Evolutionary conservation across 306 rosid genomes (phyloP).

Genomic region (Pterocarpus santalinus): DNA sequence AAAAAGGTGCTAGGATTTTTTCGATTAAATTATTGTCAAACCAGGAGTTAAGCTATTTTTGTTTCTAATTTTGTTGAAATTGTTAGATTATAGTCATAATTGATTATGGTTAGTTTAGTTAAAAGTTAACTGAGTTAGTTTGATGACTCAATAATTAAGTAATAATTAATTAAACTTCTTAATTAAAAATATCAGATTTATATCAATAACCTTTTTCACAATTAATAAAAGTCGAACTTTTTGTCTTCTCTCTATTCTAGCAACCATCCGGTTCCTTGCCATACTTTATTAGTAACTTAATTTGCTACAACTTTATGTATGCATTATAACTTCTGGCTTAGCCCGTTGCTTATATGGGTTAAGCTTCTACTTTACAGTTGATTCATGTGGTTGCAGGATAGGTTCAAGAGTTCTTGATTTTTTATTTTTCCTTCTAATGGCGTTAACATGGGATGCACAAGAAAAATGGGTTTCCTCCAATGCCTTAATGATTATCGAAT

Average conservation of each 20-base stretch:
- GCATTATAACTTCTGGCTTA: too few species aligned
- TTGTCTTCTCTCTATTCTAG: not conserved
- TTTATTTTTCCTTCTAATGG: not conserved
- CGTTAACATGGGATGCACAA: not conserved
- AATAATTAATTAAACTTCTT: too few species aligned
- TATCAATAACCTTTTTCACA: not conserved
- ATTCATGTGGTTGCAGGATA: not conserved
- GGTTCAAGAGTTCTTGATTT: not conserved
- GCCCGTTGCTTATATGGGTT: not conserved
- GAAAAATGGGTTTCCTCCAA: conserved; percentile 22
- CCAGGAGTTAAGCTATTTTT: not conserved
- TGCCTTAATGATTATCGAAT: conserved; percentile 33
- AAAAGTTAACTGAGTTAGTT: too few species aligned
- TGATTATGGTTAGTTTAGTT: too few species aligned
- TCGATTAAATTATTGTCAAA: not conserved
- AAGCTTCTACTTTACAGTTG: not conserved
- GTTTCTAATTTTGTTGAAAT: conserved; percentile 1
- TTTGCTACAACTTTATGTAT: not conserved
- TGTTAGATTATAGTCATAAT: too few species aligned
- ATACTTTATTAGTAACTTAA: not conserved
- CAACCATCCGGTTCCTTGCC: not conserved
- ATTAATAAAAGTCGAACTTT: not conserved
- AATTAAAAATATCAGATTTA: too few species aligned
- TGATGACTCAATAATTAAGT: too few species aligned
- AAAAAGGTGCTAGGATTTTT: conserved; percentile 25